These are phyloP conservation scores for Sclerotinia trifoliorum DNA, from an alignment of 2,329 filamentous ascomycete species.

Conservation along the genomic window DNA sequence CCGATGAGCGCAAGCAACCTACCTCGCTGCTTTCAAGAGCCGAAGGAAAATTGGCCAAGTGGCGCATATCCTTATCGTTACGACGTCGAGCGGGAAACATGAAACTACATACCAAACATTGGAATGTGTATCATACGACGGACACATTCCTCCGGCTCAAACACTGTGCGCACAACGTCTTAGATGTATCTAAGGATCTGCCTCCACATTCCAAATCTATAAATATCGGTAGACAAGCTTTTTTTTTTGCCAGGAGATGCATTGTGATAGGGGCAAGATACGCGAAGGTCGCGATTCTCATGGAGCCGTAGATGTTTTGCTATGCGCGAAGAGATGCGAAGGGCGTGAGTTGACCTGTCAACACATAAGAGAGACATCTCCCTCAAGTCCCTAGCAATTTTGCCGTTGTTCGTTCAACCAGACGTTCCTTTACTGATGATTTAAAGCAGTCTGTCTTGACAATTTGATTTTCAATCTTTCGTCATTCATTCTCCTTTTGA, in stretches of 20 bases:
- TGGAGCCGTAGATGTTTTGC: neutral
- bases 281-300: neutral
- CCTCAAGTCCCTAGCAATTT: neutral
- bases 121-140: neutral
- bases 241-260: too few relatives aligned
- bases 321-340: too few relatives aligned
- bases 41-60: neutral
- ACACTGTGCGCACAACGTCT: neutral
- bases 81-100: neutral
- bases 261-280: neutral
- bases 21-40: neutral
- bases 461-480: neutral
- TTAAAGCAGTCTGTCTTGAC: neutral
- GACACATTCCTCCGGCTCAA: neutral
- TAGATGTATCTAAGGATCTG: neutral
- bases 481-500: neutral
- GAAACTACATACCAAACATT: constrained; percentile 1
- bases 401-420: constrained; percentile 3
- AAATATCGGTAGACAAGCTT: constrained; percentile 1
- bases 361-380: neutral
- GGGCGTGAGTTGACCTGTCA: neutral
- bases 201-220: constrained; percentile 2
- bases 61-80: too few relatives aligned
- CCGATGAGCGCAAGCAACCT: neutral
- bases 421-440: neutral